Percentiles rank a stretch among this genome's conserved stretches.
Evolutionary conservation across 768 basidiomycete genomes (phyloP).

Genomic region (Podaxis sp.): DNA sequence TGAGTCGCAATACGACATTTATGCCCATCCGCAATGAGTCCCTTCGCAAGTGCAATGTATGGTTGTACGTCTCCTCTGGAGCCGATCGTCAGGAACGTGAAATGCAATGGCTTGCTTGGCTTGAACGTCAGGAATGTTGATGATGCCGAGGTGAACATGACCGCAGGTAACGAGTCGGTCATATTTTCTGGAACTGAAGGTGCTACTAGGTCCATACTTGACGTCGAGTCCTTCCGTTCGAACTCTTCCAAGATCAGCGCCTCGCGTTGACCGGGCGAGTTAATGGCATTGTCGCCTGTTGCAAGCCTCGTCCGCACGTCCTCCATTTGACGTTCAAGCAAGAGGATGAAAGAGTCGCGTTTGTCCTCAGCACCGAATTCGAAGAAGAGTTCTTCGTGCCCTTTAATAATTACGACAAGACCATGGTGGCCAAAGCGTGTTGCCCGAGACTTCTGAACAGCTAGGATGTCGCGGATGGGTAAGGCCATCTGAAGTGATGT

Average conservation of each 20-base stretch:
- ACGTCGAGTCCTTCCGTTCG: slow-evolving; percentile 46
- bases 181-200: slow-evolving; percentile 50
- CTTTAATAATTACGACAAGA: slow-evolving; percentile 86
- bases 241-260: slow-evolving; percentile 86
- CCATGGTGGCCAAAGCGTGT: slow-evolving; percentile 90
- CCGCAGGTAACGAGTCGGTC: slow-evolving; percentile 76
- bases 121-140: slow-evolving; percentile 97
- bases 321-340: slow-evolving; percentile 84
- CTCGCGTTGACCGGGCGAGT: slow-evolving; percentile 61
- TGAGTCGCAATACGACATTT: slow-evolving; percentile 90
- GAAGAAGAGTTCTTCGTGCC: slow-evolving; percentile 97
- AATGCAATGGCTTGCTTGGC: slow-evolving; percentile 78
- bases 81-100: slow-evolving; percentile 96
- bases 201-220: slow-evolving; percentile 40
- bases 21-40: slow-evolving; percentile 88
- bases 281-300: slow-evolving; percentile 39
- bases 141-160: slow-evolving; percentile 96
- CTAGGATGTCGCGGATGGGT: slow-evolving; percentile 85
- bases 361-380: slow-evolving; percentile 86
- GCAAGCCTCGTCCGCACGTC: slow-evolving; percentile 52
- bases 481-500: slow-evolving; percentile 77
- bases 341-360: slow-evolving; percentile 70
- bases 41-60: slow-evolving; percentile 94
- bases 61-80: slow-evolving; percentile 98
- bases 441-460: slow-evolving; percentile 81